Conservation (phyloP, 73 alveolate species). For the Durusdinium trenchii region DNA sequence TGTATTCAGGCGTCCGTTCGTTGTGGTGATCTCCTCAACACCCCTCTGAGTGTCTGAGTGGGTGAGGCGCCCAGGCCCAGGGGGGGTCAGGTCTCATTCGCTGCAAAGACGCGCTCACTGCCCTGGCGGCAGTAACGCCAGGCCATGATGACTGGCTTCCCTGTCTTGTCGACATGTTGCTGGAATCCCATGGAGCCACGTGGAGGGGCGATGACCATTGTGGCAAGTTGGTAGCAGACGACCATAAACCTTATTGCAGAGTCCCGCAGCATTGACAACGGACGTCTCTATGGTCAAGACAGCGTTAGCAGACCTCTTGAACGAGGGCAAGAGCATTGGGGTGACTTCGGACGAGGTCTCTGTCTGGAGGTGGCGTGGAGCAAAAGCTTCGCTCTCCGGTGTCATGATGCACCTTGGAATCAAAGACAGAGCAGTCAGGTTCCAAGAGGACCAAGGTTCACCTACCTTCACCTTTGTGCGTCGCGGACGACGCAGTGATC, state of each 20-base stretch:
- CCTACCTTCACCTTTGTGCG: too few species aligned
- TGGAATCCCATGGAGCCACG: neutral
- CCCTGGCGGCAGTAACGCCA: neutral
- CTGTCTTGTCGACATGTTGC: neutral
- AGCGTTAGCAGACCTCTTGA: neutral
- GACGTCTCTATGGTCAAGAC: neutral
- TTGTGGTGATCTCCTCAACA: neutral
- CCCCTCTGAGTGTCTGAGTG: neutral
- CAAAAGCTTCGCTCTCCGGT: neutral
- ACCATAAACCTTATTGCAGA: neutral
- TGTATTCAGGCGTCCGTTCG: neutral
- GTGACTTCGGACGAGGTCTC: neutral
- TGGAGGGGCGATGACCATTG: neutral
- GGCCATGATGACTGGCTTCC: neutral
- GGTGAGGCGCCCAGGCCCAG: neutral
- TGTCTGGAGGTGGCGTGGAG: neutral
- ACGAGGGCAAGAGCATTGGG: neutral
- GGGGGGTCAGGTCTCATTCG: too few species aligned
- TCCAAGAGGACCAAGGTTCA: too few species aligned
- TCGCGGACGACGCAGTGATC: too few species aligned
- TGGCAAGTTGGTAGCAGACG: neutral
- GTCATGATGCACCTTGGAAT: neutral
- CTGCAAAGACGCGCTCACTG: neutral
- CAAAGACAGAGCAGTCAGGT: neutral
- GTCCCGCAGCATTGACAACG: neutral